Conservation (phyloP, 495 filamentous ascomycete genomes). For the Baudoinia panamericana region DNA sequence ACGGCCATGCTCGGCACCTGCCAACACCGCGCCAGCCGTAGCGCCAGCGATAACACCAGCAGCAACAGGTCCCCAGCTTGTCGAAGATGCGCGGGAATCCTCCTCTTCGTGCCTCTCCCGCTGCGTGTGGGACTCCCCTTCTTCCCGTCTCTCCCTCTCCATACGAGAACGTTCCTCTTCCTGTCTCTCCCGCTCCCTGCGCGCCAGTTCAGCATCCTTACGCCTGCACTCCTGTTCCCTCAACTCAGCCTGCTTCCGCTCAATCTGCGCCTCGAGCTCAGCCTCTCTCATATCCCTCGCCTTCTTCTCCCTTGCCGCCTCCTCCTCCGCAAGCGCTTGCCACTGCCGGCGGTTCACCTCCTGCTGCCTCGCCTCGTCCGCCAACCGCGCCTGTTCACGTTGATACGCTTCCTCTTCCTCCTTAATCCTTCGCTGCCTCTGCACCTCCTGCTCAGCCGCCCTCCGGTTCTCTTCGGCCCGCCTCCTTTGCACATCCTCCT, state of each 20-base stretch:
- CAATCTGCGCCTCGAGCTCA: slow-evolving; percentile 16
- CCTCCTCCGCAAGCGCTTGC: slow-evolving; percentile 13
- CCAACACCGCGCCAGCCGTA: slow-evolving; percentile 22
- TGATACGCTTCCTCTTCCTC: slow-evolving; percentile 13
- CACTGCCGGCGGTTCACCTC: slow-evolving; percentile 13
- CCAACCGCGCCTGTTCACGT: slow-evolving; percentile 11
- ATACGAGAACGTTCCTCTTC: neutral
- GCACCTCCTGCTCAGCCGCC: slow-evolving; percentile 14
- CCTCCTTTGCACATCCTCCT: slow-evolving; percentile 1
- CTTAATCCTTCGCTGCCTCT: slow-evolving; percentile 3
- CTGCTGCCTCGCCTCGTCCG: slow-evolving; percentile 4
- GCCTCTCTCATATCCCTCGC: slow-evolving; percentile 6
- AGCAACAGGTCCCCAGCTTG: slow-evolving; percentile 19
- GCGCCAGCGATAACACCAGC: slow-evolving; percentile 24
- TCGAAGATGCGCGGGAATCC: slow-evolving; percentile 12
- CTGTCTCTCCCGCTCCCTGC: slow-evolving; percentile 1
- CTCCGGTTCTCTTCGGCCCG: slow-evolving; percentile 8
- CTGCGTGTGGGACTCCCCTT: neutral
- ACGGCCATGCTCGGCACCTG: slow-evolving; percentile 12
- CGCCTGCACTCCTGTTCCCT: slow-evolving; percentile 2
- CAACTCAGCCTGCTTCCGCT: slow-evolving; percentile 16
- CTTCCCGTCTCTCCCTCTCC: neutral
- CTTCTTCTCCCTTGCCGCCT: slow-evolving; percentile 3
- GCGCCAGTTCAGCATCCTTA: slow-evolving; percentile 11
- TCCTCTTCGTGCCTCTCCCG: slow-evolving; percentile 14